Evolutionary conservation across 768 basidiomycete species (phyloP).

Genomic region (Boletus coccyginus): DNA sequence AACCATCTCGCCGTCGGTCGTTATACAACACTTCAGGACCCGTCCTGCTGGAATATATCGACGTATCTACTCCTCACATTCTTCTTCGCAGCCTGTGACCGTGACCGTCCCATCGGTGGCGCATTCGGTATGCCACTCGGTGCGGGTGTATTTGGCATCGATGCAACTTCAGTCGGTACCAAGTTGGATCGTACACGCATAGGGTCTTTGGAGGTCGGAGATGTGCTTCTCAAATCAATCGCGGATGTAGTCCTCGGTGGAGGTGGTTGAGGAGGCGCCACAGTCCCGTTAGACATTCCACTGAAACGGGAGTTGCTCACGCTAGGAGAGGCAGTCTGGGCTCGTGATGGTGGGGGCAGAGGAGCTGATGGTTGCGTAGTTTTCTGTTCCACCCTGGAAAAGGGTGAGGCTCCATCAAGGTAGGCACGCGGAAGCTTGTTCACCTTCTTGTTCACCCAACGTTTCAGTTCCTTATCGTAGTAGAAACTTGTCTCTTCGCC

Average conservation of each 20-base stretch:
- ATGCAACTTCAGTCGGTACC: slow-evolving; percentile 44
- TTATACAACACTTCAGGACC: slow-evolving; percentile 14
- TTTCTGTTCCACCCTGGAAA: slow-evolving; percentile 53
- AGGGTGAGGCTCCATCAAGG: not conserved
- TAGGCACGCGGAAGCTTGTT: slow-evolving; percentile 10
- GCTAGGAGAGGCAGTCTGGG: slow-evolving; percentile 84
- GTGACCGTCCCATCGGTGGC: slow-evolving; percentile 47
- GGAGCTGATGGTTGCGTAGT: slow-evolving; percentile 51
- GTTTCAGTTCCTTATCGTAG: slow-evolving; percentile 92
- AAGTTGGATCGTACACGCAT: slow-evolving; percentile 66
- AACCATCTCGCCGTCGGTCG: not conserved
- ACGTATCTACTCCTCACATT: slow-evolving; percentile 84
- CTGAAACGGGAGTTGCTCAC: slow-evolving; percentile 37
- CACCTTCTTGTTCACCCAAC: slow-evolving; percentile 96
- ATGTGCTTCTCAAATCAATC: slow-evolving; percentile 49
- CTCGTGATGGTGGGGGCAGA: slow-evolving; percentile 77
- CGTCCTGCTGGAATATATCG: slow-evolving; percentile 76
- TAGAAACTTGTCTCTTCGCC: slow-evolving; percentile 90
- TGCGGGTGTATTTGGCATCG: slow-evolving; percentile 34
- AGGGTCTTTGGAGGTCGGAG: slow-evolving; percentile 49
- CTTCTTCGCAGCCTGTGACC: slow-evolving; percentile 63
- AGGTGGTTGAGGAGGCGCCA: slow-evolving; percentile 14
- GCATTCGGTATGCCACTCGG: slow-evolving; percentile 19
- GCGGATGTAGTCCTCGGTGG: slow-evolving; percentile 58
- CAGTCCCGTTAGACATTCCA: slow-evolving; percentile 23